Percentiles rank a stretch among this genome's conserved stretches.
Evolutionary conservation across 129 eudicot genomes (phyloP).

Genomic region (Deinandra increscens): DNA sequence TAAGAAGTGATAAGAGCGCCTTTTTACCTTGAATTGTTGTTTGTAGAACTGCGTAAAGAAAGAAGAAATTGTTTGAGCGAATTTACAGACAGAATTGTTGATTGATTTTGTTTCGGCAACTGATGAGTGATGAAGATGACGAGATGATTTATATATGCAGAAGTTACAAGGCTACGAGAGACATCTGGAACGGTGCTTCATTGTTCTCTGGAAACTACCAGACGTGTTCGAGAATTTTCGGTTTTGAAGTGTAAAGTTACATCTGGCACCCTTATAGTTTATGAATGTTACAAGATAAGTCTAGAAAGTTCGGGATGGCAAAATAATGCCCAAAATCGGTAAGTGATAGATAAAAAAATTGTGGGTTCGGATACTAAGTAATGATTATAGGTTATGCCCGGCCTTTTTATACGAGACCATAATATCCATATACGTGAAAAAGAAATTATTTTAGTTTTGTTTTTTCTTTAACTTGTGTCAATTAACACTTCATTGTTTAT

Average conservation of each 20-base stretch:
- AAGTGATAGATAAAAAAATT: no score
- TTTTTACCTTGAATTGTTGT: not conserved
- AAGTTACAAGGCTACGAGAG: not conserved
- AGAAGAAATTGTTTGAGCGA: not conserved
- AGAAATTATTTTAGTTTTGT: no score
- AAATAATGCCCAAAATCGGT: no score
- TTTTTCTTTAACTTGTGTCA: no score
- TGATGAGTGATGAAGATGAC: not conserved
- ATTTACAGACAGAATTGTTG: not conserved
- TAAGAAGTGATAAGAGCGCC: not conserved
- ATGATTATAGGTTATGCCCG: no score
- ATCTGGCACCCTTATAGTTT: not conserved
- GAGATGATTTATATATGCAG: constrained; percentile 25
- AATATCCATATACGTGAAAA: no score
- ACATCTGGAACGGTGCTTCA: constrained; percentile 24
- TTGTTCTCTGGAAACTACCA: constrained; percentile 26
- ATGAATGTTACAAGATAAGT: not conserved
- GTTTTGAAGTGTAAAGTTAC: not conserved
- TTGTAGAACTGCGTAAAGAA: not conserved
- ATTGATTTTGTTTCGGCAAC: not conserved
- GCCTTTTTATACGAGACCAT: no score
- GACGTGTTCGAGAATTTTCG: not conserved
- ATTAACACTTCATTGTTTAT: no score
- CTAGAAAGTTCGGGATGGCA: not conserved
- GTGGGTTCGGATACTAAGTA: no score